Percentiles rank a stretch among this genome's conserved stretches.
Conservation (phyloP, 2,329 filamentous ascomycete species). For the Sodiomyces alkalinus region DNA sequence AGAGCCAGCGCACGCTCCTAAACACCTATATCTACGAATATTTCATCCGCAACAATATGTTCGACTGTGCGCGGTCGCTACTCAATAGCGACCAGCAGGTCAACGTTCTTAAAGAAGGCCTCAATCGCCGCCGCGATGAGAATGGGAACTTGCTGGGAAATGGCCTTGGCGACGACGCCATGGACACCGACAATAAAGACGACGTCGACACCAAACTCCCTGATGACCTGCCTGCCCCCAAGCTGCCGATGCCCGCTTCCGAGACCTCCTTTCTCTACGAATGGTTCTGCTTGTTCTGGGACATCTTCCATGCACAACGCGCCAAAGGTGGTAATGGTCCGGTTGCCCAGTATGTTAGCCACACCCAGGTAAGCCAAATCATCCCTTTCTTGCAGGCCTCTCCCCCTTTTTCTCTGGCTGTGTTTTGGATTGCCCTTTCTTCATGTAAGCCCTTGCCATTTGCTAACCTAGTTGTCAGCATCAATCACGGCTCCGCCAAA, state of each 20-base stretch:
- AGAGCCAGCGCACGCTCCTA: slow-evolving; percentile 40
- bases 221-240: slow-evolving; percentile 64
- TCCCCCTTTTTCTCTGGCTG: too few relatives aligned
- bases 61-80: slow-evolving; percentile 65
- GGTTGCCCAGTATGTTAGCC: slow-evolving; percentile 61
- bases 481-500: slow-evolving; percentile 59
- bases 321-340: slow-evolving; percentile 46
- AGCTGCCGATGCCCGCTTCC: slow-evolving; percentile 45
- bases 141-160: slow-evolving; percentile 53
- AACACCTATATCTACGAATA: slow-evolving; percentile 90
- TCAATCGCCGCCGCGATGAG: slow-evolving; percentile 50
- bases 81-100: slow-evolving; percentile 50
- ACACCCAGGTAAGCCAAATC: slow-evolving; percentile 63
- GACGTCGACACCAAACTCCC: slow-evolving; percentile 60
- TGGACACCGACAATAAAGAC: slow-evolving; percentile 75
- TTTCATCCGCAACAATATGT: slow-evolving; percentile 74
- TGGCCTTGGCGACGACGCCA: slow-evolving; percentile 56
- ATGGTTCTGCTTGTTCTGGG: slow-evolving; percentile 97
- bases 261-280: slow-evolving; percentile 84
- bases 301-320: slow-evolving; percentile 77
- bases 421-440: slow-evolving; percentile 10
- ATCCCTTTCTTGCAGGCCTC: slow-evolving; percentile 14
- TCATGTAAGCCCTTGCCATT: slow-evolving; percentile 2
- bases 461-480: slow-evolving; percentile 24
- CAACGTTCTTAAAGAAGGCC: slow-evolving; percentile 52